Base-by-base conservation (phyloP, 2,329 filamentous ascomycete genomes). In the Huntiella savannae region DNA sequence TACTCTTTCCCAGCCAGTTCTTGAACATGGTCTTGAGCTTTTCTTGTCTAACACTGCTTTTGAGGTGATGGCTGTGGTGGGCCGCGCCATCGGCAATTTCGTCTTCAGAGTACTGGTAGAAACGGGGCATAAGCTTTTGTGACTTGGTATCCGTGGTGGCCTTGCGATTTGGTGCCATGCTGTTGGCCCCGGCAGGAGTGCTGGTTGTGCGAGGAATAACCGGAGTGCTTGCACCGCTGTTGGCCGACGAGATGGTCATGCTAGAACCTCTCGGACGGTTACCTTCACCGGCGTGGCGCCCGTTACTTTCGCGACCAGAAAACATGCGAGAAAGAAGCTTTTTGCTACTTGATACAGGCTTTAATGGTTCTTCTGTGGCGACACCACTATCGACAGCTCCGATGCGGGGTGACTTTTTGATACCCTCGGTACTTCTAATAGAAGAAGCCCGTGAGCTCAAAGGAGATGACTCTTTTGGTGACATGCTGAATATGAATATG, bases 21-120 rank as follows among this genome's bases (percentile, higher is more conserved):
- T 86, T 81, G 62, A 93, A 80, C 76, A 96, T 83, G 60, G 92
- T 86, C 15, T 82, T 80, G 47, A 98, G 69, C 64, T 95, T 96
- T 63, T 98, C 88, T 61, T 98, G 88, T 48, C 91, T 76, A 59
- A 84, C 85, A 50, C 83, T 82, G 51, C 83, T 87, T 64, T 84
- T 91, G 52, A 98, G 75, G 55, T 84, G 76, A 59, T 98, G 91
- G 56, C 83, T 79, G 57, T 98, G 91, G 33, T 98, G 91, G 56
- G 82, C 79, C 57, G 98, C 91, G 33, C 77, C 73, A 16, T 37
- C 35, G 52, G 83, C 82, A 11, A 28, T 10, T 52, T 79, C 66
- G 5, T 64, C 60, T 4, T 71, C 68, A 16, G 65, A 53, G 47
- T 46, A 37, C 8, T 33, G 34, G 17, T 49, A 49, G 34, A 49